Conservation (phyloP, 129 eudicot species). For the Lonicera japonica region DNA sequence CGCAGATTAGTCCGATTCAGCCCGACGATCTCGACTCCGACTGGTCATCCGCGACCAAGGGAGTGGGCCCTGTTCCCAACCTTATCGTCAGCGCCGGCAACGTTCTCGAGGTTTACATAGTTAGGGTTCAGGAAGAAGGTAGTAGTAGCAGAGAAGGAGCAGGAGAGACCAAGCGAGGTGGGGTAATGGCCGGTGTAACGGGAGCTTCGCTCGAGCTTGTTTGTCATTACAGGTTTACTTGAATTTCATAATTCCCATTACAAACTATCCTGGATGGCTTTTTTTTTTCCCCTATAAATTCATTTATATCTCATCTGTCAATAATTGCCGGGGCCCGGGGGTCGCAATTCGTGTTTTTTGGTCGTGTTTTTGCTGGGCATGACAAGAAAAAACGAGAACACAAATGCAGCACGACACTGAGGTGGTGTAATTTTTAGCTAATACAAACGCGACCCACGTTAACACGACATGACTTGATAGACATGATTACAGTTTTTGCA, state of each 20-base stretch:
- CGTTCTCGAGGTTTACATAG: constrained; percentile 57
- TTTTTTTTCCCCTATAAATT: too few species aligned
- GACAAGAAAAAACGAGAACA: too few species aligned
- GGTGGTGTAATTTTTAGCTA: too few species aligned
- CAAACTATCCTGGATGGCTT: too few species aligned
- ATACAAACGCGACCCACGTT: too few species aligned
- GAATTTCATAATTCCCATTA: neutral
- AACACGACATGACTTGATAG: too few species aligned
- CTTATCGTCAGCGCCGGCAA: constrained; percentile 71
- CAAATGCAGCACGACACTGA: too few species aligned
- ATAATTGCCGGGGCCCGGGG: too few species aligned
- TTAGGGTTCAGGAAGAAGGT: constrained; percentile 57
- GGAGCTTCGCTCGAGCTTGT: constrained; percentile 87
- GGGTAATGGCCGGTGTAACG: constrained; percentile 61
- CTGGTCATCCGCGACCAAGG: constrained; percentile 40
- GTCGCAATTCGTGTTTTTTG: too few species aligned
- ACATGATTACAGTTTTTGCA: too few species aligned
- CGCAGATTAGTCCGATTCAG: constrained; percentile 38
- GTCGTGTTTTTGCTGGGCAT: too few species aligned
- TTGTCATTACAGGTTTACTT: constrained; percentile 57
- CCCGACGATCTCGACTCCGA: constrained; percentile 65
- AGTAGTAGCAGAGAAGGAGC: constrained; percentile 16
- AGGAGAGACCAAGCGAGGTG: constrained; percentile 71
- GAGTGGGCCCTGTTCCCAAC: constrained; percentile 64
- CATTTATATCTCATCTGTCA: too few species aligned